Percentiles rank a stretch among this genome's conserved stretches.
Conservation (phyloP, 257 asterid genomes). For the Solanum chilense region DNA sequence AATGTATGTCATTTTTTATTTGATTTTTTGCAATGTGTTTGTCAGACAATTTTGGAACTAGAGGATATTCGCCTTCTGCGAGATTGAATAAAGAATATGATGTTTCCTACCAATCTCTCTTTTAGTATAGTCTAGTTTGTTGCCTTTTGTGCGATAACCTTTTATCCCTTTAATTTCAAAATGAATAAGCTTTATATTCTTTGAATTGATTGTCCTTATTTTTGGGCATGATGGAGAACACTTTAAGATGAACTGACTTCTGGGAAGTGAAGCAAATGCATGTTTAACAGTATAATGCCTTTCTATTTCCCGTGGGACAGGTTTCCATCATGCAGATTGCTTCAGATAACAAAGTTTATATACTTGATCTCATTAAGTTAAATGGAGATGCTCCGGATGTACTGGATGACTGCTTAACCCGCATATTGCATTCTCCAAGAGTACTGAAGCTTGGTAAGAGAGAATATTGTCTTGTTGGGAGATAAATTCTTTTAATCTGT, state of each 20-base stretch:
- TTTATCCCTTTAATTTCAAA: background rate
- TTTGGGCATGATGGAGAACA: background rate
- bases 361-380: conserved; percentile 82
- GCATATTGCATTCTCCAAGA: conserved; percentile 64
- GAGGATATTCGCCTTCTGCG: background rate
- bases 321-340: conserved; percentile 98
- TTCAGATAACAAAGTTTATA: conserved; percentile 67
- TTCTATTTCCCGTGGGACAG: conserved; percentile 23
- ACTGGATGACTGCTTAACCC: conserved; percentile 68
- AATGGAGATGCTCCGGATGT: conserved; percentile 45
- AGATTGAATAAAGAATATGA: background rate
- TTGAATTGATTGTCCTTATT: background rate
- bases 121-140: background rate
- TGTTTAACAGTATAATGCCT: background rate
- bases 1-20: background rate
- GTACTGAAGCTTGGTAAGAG: conserved; percentile 84
- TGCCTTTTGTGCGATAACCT: background rate
- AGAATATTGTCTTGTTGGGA: background rate
- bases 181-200: background rate
- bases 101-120: background rate
- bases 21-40: background rate
- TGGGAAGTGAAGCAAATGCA: background rate
- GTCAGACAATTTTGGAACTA: background rate
- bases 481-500: background rate
- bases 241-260: background rate